Base-by-base conservation (phyloP, 106 monocot species). In the Gastrodia elata region DNA sequence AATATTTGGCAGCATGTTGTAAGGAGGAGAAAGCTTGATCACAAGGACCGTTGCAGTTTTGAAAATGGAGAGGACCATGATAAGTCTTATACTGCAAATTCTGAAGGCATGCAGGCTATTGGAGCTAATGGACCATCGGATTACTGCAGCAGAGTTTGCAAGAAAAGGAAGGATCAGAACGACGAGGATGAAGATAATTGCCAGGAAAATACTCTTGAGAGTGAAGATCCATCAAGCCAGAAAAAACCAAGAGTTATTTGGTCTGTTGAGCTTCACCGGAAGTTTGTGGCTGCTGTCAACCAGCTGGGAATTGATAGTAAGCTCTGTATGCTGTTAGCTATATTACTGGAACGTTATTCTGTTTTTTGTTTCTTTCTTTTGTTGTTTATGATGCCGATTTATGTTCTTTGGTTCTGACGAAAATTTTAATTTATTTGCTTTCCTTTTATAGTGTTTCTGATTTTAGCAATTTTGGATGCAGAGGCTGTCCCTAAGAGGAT, bases 401-500 rank as follows among this genome's bases (percentile, higher is more conserved):
- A 33, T 36, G 4, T 65, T 65, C 20, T 65, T 65, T 33, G 10
- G 33, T 64, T 32, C 34, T 36, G 22, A 28, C 30, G 28, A 59
- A n/a, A 39, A 41, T 40, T 58, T 37, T 32, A 48, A 41, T 65
- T 22, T 6, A 7, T 41, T 69, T 69, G 68, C 64, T 25, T 24
- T 49, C 48, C 16, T 67, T 14, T 67, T 39, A 6, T 43, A 2
- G 7, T 74, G 7, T 14, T 8, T 8, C 61, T 42, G 18, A 68
- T 61, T 39, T 49, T 42, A 16, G 7, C 39, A 18, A 26, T 13
- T 40, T 52, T 41, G 79, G 70, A 68, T 76, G 56, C 86, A 92
- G 91, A 92, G 72, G 89, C 89, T 74, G 89, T 92, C n/a, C 88
- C 91, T 14, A 92, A 92, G 82, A 88, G 82, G 58, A 89, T 92